A percentile compares a stretch with the other conserved stretches of the same genome.
phyloP scores from a whole-genome alignment of 805 yeast genomes.

The Yamadazyma philogaea region DNA sequence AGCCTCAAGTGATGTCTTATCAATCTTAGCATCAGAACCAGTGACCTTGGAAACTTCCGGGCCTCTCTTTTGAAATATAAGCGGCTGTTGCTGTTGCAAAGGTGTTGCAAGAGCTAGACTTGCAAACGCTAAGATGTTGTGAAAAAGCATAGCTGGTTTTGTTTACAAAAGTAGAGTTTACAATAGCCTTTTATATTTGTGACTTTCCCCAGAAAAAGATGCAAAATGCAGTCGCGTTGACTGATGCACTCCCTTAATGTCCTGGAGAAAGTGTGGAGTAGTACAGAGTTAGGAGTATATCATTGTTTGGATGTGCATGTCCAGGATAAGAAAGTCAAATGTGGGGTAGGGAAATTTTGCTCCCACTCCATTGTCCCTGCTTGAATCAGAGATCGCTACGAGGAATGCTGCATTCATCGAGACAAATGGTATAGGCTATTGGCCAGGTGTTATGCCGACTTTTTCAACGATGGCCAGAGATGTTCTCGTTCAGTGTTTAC shows the following conservation, averaged over 20 bases:
- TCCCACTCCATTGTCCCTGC: no score
- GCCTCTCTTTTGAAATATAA: neutral
- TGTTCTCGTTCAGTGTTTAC: no score
- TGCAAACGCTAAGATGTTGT: neutral
- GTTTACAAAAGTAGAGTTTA: neutral
- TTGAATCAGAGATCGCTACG: no score
- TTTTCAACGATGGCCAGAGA: no score
- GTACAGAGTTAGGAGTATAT: no score
- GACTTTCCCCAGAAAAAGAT: neutral
- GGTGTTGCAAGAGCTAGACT: neutral
- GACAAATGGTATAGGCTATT: no score
- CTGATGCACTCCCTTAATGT: neutral
- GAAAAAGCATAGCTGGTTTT: neutral
- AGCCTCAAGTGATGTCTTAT: slow-evolving; percentile 42
- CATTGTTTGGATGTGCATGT: no score
- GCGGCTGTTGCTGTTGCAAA: neutral
- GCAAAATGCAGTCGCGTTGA: neutral
- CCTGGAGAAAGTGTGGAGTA: neutral
- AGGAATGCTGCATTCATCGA: no score
- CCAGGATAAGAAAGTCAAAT: no score
- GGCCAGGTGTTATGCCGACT: no score
- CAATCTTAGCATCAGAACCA: slow-evolving; percentile 13
- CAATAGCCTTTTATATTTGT: neutral
- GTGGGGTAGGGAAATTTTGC: no score
- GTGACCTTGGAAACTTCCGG: neutral